Base-by-base conservation (phyloP, 2,329 filamentous ascomycete species). In the Zymoseptoria ardabiliae region DNA sequence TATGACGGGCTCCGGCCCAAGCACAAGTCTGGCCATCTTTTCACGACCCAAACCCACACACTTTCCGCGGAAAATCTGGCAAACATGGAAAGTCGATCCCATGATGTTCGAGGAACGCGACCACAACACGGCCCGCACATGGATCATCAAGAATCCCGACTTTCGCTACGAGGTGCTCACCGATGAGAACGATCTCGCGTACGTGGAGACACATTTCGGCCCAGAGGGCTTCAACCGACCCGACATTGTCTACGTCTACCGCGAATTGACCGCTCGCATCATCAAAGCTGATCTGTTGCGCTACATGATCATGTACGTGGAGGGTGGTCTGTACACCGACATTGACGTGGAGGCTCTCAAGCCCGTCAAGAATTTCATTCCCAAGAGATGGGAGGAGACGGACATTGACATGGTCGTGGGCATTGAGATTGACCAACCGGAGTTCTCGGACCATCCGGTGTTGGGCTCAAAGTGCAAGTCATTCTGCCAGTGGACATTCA, bases 401-500 rank as follows among this genome's bases (percentile, higher is more conserved):
- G 83, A 88, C n/a, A 80, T 89, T 54, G 84, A 88, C 65, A 82
- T 89, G 78, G 82, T 90, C 20, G 81, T 89, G 23, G 85, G 86
- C 13, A 78, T 90, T 0, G 87, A 90, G 70, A 86, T 89, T 59
- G 87, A 89, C 68, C 81, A 89, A 71, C 86, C 86, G 0, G 79
- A 83, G 8, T 89, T 84, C 73, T 76, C 74, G 19, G 73, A 84
- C 54, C 86, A 89, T 69, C 79, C 83, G 1, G 85, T 89, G 30
- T 77, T 89, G 0, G 86, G 87, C 13, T 79, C 79, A 54, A 89
- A 89, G 73, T 88, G 83, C 45, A 77, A 79, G 64, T 89, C 86
- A 0, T 89, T 90, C 70, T 89, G 86, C 70, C 87, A 89, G 68
- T 90, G 87, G 87, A 89, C 87, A 0, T 88, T 89, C 67, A 86